phyloP scores from a whole-genome alignment of 257 asterid genomes.

The Ehretia macrophylla region DNA sequence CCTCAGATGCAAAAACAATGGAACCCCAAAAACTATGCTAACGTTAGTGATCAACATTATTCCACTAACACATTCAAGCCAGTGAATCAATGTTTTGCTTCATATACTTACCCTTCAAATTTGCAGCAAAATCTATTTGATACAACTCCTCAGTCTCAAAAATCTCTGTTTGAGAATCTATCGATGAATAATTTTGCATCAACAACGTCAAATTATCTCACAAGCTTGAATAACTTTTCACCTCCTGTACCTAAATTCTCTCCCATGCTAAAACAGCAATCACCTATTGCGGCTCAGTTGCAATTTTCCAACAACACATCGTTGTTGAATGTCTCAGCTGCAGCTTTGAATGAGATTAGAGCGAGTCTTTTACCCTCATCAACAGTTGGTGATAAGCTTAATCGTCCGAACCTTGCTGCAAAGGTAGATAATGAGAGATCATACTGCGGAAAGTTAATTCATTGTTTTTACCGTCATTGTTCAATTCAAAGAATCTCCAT shows the following conservation, averaged over 20 bases:
- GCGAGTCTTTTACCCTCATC: conserved; percentile 22
- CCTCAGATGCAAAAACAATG: no score
- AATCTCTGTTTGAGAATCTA: conserved; percentile 15
- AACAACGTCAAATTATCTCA: conserved; percentile 14
- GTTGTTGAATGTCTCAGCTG: conserved; percentile 25
- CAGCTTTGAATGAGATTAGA: conserved; percentile 14
- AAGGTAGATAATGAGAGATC: conserved; percentile 19
- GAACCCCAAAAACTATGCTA: conserved; percentile 19
- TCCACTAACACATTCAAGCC: conserved; percentile 15
- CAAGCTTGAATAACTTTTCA: conserved; percentile 22
- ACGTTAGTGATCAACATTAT: conserved; percentile 19
- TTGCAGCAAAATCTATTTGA: conserved; percentile 47
- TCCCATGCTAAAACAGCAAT: conserved; percentile 15
- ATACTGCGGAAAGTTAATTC: no score
- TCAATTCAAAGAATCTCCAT: no score
- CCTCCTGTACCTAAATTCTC: conserved; percentile 20
- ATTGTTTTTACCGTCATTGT: not conserved
- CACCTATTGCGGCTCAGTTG: not conserved
- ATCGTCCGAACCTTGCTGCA: conserved; percentile 9
- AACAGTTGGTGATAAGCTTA: conserved; percentile 5
- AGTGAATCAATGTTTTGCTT: conserved; percentile 16
- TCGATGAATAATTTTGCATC: conserved; percentile 24
- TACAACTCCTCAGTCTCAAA: conserved; percentile 27
- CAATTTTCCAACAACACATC: conserved; percentile 21
- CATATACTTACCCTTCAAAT: conserved; percentile 38